These are phyloP conservation scores for Aspergillus clavatus DNA, from an alignment of 2,329 filamentous ascomycete species.

Conservation along the genomic window DNA sequence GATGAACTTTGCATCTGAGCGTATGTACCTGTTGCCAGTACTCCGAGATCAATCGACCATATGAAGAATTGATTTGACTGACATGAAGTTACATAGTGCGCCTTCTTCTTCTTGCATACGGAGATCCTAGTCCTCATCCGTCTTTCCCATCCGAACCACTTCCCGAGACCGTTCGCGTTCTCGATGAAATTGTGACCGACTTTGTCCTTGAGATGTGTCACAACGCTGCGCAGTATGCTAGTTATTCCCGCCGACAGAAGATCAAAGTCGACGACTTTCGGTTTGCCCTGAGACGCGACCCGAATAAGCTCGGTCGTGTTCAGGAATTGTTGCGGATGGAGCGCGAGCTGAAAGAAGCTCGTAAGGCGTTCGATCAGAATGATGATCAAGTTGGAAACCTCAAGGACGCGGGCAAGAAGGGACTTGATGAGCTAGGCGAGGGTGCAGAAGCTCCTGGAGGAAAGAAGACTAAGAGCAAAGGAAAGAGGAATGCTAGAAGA, in stretches of 20 bases:
- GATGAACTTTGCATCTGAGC: constrained; percentile 71
- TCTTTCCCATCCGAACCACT: constrained; percentile 75
- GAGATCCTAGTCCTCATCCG: constrained; percentile 39
- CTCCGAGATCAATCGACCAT: too few species aligned
- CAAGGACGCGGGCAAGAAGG: constrained; percentile 37
- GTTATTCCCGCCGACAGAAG: constrained; percentile 85
- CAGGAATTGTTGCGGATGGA: constrained; percentile 87
- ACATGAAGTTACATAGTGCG: constrained; percentile 27
- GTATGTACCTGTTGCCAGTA: constrained; percentile 45
- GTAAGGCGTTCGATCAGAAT: constrained; percentile 55
- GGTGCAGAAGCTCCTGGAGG: constrained; percentile 20
- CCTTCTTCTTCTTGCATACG: constrained; percentile 42
- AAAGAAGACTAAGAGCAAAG: constrained; percentile 37
- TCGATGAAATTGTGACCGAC: constrained; percentile 95
- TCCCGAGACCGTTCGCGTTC: constrained; percentile 74
- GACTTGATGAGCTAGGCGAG: constrained; percentile 27
- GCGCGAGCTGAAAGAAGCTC: constrained; percentile 74
- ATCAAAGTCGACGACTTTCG: constrained; percentile 98
- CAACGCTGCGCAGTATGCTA: constrained; percentile 77
- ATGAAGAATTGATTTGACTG: neutral
- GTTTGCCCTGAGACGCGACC: constrained; percentile 83
- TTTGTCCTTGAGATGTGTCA: constrained; percentile 94
- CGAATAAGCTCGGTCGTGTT: constrained; percentile 79
- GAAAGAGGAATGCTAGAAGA: constrained; percentile 28
- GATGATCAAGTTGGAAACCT: constrained; percentile 38